Base-by-base conservation (phyloP, 2,329 filamentous ascomycete species). In the Gaeumannomyces sp. region DNA sequence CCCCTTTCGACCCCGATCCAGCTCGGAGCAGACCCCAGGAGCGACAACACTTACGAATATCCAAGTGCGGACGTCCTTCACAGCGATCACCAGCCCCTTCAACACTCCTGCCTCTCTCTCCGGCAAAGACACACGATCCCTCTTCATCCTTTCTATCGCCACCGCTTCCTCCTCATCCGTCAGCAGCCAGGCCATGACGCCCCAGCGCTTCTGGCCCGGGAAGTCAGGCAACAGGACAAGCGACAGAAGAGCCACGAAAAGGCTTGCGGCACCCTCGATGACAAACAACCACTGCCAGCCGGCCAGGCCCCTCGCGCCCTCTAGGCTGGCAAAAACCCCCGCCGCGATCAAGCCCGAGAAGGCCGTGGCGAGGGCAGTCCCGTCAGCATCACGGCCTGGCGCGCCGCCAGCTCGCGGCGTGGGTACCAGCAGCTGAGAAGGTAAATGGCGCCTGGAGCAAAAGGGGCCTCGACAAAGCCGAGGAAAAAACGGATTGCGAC, bases 251-350 rank as follows among this genome's bases (percentile, higher is more conserved):
- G 64, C 66, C 31, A 75, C 69, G 19, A 77, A 76, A 22, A 81
- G 74, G 1, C 81, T 84, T 1, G 77, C 78, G 11, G 71, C 69
- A 2, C 77, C 77, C 61, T 79, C 76, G 14, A 80, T 73, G 53
- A 82, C 79, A 65, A 84, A 85, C 0, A 83, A 73, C 83, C 83
- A 85, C 63, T 78, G 71, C 83, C 82, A 85, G 2, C 82, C 82
- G 2, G 75, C 73, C 22, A 85, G 77, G 1, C 81, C 81, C 60
- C 77, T 76, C 1, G 72, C 73, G 4, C 79, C 79, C 33, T 83
- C 76, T 14, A 85, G 73, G 11, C 76, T 76, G 3, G 80, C 77
- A 25, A 83, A 80, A 5, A 77, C 80, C 6, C 60, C 60, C 2
- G 80, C 81, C 35, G 80, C 81, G 8, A 84, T 71, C 1, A 84